Conservation (phyloP, 2,329 filamentous ascomycete genomes). For the Mariannaea sp. region DNA sequence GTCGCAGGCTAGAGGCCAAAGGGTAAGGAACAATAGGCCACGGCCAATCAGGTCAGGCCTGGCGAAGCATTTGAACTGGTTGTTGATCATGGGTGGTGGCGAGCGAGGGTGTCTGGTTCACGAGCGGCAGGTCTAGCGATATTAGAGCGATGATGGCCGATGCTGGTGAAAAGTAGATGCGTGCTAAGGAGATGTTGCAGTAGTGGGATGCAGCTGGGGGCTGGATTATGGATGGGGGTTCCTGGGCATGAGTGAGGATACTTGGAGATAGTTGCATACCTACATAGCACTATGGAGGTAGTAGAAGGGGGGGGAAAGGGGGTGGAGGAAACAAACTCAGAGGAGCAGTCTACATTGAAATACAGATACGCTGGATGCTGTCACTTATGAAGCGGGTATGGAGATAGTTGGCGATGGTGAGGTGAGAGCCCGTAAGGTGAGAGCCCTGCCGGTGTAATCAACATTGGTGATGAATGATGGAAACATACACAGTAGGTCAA, state of each 20-base stretch:
- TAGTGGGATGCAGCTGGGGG: conserved; percentile 33
- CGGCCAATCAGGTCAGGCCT: conserved; percentile 7
- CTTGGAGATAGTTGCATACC: conserved; percentile 6
- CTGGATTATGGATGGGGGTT: conserved; percentile 21
- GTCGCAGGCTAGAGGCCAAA: neutral
- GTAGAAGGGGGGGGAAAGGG: conserved; percentile 30
- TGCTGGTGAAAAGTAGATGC: conserved; percentile 24
- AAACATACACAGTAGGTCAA: no score
- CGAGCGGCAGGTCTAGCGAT: conserved; percentile 11
- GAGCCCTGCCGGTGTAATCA: no score
- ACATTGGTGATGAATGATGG: no score
- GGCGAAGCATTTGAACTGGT: conserved; percentile 1
- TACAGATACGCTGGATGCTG: no score
- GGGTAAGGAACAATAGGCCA: neutral
- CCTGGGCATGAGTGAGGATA: conserved; percentile 20
- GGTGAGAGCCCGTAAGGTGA: no score
- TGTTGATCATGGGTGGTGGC: conserved; percentile 2
- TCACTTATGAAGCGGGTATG: no score
- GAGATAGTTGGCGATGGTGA: no score
- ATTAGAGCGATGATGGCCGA: conserved; percentile 17
- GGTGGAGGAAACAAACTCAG: no score
- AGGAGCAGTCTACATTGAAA: no score
- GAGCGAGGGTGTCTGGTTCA: conserved; percentile 1
- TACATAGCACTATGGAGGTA: no score
- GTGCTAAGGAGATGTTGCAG: conserved; percentile 34